These are phyloP conservation scores for Scenedesmus sp. DNA, from an alignment of 163 green algal species.

Conservation along the genomic window DNA sequence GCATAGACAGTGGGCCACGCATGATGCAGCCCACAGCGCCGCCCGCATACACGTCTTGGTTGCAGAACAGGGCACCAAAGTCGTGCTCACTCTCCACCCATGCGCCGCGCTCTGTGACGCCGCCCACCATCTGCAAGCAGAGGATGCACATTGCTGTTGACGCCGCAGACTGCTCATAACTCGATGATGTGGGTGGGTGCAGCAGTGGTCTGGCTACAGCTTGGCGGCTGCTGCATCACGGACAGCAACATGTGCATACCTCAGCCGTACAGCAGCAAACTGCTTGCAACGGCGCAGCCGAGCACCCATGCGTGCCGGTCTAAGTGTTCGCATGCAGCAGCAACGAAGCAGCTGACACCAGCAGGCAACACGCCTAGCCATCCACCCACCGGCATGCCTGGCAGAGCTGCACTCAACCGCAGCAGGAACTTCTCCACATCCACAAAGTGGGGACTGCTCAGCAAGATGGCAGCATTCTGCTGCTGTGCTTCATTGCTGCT, in stretches of 20 bases:
- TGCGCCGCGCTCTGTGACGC: constrained; percentile 42
- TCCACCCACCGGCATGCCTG: constrained; percentile 46
- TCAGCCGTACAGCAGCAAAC: no score
- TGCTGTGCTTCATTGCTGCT: not conserved
- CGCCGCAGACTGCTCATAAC: no score
- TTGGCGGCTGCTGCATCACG: not conserved
- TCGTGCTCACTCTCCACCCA: constrained; percentile 54
- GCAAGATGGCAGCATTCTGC: constrained; percentile 23
- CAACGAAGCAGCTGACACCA: not conserved
- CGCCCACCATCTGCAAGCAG: constrained; percentile 47
- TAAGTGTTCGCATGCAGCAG: not conserved
- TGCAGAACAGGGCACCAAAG: constrained; percentile 51
- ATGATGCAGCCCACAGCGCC: constrained; percentile 54
- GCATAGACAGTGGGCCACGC: constrained; percentile 33
- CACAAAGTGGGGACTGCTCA: constrained; percentile 52
- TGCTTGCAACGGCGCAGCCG: not conserved
- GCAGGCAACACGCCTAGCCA: not conserved
- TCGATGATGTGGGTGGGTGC: no score
- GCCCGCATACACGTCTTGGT: constrained; percentile 1
- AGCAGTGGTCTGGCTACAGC: no score
- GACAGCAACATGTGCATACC: not conserved
- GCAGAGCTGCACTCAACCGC: constrained; percentile 34
- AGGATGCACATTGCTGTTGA: not conserved
- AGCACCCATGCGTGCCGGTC: not conserved
- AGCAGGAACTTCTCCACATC: constrained; percentile 51